A percentile compares a stretch with the other conserved stretches of the same genome.
Evolutionary conservation across 306 rosid species (phyloP).

Genomic region (peach (Prunus persica)): Prunus_persica_NCBIv2 NC_034015.1:17563501-17564000

Average conservation of each 20-base stretch:
- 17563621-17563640: slow-evolving; percentile 58
- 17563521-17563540: slow-evolving; percentile 84
- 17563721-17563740: neutral
- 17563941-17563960: neutral
- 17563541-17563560: slow-evolving; percentile 85
- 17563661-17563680: slow-evolving; percentile 53
- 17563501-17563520: slow-evolving; percentile 21
- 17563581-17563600: slow-evolving; percentile 62
- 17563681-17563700: slow-evolving; percentile 82
- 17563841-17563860: slow-evolving; percentile 14
- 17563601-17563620: slow-evolving; percentile 42
- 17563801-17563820: slow-evolving; percentile 13
- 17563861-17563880: slow-evolving; percentile 31
- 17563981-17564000: no score
- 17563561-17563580: slow-evolving; percentile 57
- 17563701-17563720: slow-evolving; percentile 14
- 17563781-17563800: slow-evolving; percentile 16
- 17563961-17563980: neutral
- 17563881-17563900: slow-evolving; percentile 23
- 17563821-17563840: slow-evolving; percentile 11
- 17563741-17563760: slow-evolving; percentile 13
- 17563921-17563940: slow-evolving; percentile 3
- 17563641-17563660: slow-evolving; percentile 70
- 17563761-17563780: slow-evolving; percentile 13
- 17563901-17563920: slow-evolving; percentile 22